These are phyloP conservation scores for Ustilago lituana DNA, from an alignment of 1,284 basidiomycete species.

Conservation along the genomic window DNA sequence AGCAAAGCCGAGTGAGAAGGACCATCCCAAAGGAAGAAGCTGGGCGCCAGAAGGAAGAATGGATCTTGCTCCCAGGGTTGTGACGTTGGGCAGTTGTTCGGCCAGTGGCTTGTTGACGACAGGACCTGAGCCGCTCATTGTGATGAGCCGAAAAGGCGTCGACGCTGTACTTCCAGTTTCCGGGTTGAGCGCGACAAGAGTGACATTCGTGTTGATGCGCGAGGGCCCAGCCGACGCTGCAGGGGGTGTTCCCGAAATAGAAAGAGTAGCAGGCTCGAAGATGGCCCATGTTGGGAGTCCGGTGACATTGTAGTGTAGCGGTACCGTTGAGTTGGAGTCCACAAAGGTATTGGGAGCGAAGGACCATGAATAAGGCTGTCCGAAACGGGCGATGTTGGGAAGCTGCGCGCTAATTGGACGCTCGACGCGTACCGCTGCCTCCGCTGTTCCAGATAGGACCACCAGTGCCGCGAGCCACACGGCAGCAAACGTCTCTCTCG, in stretches of 20 bases:
- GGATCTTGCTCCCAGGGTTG: slow-evolving; percentile 48
- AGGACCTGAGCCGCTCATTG: slow-evolving; percentile 52
- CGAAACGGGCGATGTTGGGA: slow-evolving; percentile 56
- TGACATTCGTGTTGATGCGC: slow-evolving; percentile 13
- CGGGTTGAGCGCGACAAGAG: slow-evolving; percentile 24
- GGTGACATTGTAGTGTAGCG: slow-evolving; percentile 29
- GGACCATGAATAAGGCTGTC: slow-evolving; percentile 53
- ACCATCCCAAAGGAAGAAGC: slow-evolving; percentile 83
- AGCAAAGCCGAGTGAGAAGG: slow-evolving; percentile 87
- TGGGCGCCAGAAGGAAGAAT: slow-evolving; percentile 69
- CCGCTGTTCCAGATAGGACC: not conserved
- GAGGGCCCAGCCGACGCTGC: slow-evolving; percentile 2
- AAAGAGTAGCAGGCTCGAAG: slow-evolving; percentile 46
- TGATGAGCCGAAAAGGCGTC: slow-evolving; percentile 43
- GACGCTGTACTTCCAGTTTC: slow-evolving; percentile 25
- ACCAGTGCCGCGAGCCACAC: slow-evolving; percentile 12
- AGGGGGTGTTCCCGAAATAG: slow-evolving; percentile 55
- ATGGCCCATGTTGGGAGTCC: slow-evolving; percentile 57
- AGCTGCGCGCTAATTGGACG: slow-evolving; percentile 49
- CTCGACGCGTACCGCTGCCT: slow-evolving; percentile 36
- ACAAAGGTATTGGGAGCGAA: slow-evolving; percentile 55
- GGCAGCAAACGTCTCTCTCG: not conserved
- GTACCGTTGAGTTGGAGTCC: slow-evolving; percentile 23
- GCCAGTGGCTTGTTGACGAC: slow-evolving; percentile 52
- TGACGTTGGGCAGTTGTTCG: slow-evolving; percentile 57